phyloP scores from a whole-genome alignment of 208 protist genomes.

The Crithidia mellificae region DNA sequence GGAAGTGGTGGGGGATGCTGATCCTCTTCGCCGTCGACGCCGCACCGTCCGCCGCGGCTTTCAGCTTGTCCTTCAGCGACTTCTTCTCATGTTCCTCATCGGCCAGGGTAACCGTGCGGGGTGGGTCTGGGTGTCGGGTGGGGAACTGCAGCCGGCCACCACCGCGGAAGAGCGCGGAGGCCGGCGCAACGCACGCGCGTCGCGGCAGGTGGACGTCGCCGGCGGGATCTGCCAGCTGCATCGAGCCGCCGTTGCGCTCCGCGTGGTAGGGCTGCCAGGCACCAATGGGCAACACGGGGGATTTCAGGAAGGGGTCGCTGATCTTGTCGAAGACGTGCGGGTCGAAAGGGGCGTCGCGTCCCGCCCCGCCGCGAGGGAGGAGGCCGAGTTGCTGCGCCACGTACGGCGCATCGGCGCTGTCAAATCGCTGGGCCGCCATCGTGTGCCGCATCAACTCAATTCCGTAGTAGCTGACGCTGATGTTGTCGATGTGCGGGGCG shows the following conservation, averaged over 20 bases:
- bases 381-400: slow-evolving; percentile 29
- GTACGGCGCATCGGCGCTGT: slow-evolving; percentile 21
- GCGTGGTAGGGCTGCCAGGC: slow-evolving; percentile 54
- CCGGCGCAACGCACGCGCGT: slow-evolving; percentile 44
- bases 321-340: slow-evolving; percentile 18
- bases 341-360: slow-evolving; percentile 18
- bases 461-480: slow-evolving; percentile 38
- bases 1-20: slow-evolving; percentile 38
- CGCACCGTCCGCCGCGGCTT: slow-evolving; percentile 22
- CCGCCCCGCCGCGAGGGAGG: slow-evolving; percentile 12
- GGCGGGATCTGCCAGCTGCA: slow-evolving; percentile 54
- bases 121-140: slow-evolving; percentile 27
- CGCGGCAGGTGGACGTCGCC: slow-evolving; percentile 50
- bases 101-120: slow-evolving; percentile 20
- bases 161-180: slow-evolving; percentile 43
- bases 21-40: slow-evolving; percentile 14
- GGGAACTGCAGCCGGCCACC: slow-evolving; percentile 42
- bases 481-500: slow-evolving; percentile 55
- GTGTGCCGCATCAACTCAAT: slow-evolving; percentile 35
- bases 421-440: slow-evolving; percentile 34
- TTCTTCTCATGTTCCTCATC: slow-evolving; percentile 32
- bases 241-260: slow-evolving; percentile 7
- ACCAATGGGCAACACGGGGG: slow-evolving; percentile 38
- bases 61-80: slow-evolving; percentile 32
- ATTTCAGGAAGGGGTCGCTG: slow-evolving; percentile 22